Conservation (phyloP, 345 rosid genomes). For the Raphanus sativus region DNA sequence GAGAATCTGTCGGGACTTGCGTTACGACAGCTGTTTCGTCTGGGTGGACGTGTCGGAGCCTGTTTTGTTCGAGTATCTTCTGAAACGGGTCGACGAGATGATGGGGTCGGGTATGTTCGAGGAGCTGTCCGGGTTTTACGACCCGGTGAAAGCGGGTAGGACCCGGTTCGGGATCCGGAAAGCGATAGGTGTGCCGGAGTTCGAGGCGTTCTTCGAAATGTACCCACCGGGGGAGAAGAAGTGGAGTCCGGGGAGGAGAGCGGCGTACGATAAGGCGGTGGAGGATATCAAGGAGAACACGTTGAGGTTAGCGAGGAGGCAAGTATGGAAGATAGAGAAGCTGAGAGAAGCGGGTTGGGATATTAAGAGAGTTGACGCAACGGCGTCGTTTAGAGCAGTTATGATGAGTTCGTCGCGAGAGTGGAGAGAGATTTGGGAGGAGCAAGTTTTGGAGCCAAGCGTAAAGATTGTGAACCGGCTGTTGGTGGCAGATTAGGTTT, state of each 20-base stretch:
- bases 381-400: slow-evolving; percentile 56
- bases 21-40: slow-evolving; percentile 52
- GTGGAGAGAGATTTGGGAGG: slow-evolving; percentile 71
- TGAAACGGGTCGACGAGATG: slow-evolving; percentile 84
- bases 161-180: neutral
- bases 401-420: slow-evolving; percentile 34
- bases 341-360: slow-evolving; percentile 71
- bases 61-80: slow-evolving; percentile 57
- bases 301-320: slow-evolving; percentile 71
- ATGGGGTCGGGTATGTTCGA: slow-evolving; percentile 77
- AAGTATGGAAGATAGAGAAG: slow-evolving; percentile 62
- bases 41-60: slow-evolving; percentile 78
- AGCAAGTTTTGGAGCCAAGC: slow-evolving; percentile 73
- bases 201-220: slow-evolving; percentile 49
- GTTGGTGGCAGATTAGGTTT: slow-evolving; percentile 71
- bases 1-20: neutral
- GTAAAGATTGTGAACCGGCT: slow-evolving; percentile 72
- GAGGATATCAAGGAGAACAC: slow-evolving; percentile 76
- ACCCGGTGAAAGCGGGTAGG: slow-evolving; percentile 38
- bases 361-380: slow-evolving; percentile 67
- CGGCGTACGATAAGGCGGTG: slow-evolving; percentile 65
- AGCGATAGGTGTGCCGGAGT: slow-evolving; percentile 57
- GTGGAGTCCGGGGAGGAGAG: slow-evolving; percentile 29
- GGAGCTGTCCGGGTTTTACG: slow-evolving; percentile 55
- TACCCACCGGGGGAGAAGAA: neutral